phyloP scores from a whole-genome alignment of 73 alveolate species.

The Uronychia setigera region DNA sequence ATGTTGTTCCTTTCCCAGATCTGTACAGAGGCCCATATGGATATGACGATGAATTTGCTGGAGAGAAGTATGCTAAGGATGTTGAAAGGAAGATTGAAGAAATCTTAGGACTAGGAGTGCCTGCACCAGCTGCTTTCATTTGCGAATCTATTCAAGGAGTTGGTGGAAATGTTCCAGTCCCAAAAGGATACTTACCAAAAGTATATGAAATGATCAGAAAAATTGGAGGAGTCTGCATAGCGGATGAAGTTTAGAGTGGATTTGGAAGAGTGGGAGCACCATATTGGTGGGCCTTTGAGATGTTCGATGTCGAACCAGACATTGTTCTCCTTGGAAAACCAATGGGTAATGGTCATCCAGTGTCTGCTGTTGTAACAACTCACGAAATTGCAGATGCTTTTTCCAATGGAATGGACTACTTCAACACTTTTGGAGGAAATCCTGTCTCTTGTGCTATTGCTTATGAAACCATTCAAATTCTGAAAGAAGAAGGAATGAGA shows the following conservation, averaged over 20 bases:
- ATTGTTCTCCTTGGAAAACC: constrained; percentile 55
- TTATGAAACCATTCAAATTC: neutral
- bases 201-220: constrained; percentile 11
- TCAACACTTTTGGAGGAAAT: constrained; percentile 55
- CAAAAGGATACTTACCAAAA: constrained; percentile 26
- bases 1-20: constrained; percentile 36
- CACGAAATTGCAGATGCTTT: constrained; percentile 6
- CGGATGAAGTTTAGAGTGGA: constrained; percentile 57
- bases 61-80: constrained; percentile 19
- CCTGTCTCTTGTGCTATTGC: constrained; percentile 41
- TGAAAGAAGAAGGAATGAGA: constrained; percentile 11
- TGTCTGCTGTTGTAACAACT: constrained; percentile 53
- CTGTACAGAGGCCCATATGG: constrained; percentile 23
- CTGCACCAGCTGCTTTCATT: constrained; percentile 23
- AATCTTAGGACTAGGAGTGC: neutral
- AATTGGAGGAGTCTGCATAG: constrained; percentile 45
- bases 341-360: constrained; percentile 57
- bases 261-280: constrained; percentile 61
- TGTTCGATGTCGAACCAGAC: constrained; percentile 35
- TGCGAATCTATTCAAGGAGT: constrained; percentile 23
- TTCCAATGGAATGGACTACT: constrained; percentile 29
- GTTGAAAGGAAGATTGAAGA: neutral
- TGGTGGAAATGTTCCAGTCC: constrained; percentile 27
- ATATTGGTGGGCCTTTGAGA: constrained; percentile 46
- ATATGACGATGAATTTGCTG: constrained; percentile 29